phyloP scores from a whole-genome alignment of 1,139 yeast genomes.

The Sugiyamaella xylanicola region DNA sequence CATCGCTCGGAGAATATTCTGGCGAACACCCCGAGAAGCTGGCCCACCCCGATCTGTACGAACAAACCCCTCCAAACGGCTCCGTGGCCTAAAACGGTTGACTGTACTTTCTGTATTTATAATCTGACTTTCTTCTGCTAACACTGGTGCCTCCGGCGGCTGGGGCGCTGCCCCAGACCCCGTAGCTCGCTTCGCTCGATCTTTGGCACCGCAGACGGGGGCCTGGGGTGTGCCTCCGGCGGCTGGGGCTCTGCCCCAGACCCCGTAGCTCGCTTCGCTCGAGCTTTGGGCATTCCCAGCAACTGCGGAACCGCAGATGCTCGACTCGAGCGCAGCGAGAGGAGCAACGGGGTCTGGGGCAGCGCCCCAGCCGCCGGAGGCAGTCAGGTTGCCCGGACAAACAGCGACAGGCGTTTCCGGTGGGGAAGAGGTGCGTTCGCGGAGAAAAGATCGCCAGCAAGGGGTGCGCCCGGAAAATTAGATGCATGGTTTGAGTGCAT shows the following conservation, averaged over 20 bases:
- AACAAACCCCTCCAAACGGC: not conserved
- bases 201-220: too few relatives aligned
- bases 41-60: not conserved
- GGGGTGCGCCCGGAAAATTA: not conserved
- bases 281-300: too few relatives aligned
- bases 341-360: not conserved
- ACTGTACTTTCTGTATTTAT: not conserved
- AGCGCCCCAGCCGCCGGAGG: conserved; percentile 2
- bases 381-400: not conserved
- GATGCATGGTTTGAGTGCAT: not conserved
- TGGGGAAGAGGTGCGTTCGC: not conserved
- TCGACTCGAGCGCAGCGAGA: not conserved
- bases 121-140: too few relatives aligned
- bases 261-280: too few relatives aligned
- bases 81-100: not conserved
- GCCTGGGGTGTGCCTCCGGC: too few relatives aligned
- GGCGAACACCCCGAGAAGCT: not conserved
- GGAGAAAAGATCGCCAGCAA: not conserved
- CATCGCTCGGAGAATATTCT: not conserved
- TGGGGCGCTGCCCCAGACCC: not conserved
- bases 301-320: too few relatives aligned
- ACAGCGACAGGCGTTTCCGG: not conserved
- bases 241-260: too few relatives aligned
- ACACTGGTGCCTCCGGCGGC: not conserved
- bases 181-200: not conserved